Evolutionary conservation across 2,329 filamentous ascomycete genomes (phyloP), one percentile per base, ranked within the genome.

Genomic region (Sclerotinia spermophila): DNA sequence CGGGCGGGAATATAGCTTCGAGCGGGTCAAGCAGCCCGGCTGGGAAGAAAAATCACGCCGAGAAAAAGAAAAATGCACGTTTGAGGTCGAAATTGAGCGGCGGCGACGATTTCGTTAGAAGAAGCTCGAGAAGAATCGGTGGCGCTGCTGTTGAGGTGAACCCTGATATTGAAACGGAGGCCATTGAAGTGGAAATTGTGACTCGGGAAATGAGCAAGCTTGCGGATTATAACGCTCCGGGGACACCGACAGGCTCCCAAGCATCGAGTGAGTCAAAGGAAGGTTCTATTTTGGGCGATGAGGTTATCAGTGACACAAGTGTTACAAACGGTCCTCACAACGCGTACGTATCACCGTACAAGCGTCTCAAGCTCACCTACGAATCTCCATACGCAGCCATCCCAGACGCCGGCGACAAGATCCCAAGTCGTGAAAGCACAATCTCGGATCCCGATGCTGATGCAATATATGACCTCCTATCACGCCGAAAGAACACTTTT

Each of bases 361-460:
- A 4, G 7, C 44, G 1, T 24, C 7, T 33, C 5, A 64, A 19
- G 5, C 7, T 33, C 5, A 5, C 1, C 45, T 66, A 66, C 10
- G 38, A 27, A 30, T 66, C 62, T 21, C 62, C 62, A 40, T 66
- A 53, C 6, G 48, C 30, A 30, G 10, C n/a, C 3, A 55, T 24
- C 1, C n/a, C 35, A n/a, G 24, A 2, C 1, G 35, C n/a, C 10
- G 5, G 13, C 0, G n/a, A 30, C 7, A 17, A 13, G 8, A 0
- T 6, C 5, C 33, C 7, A 38, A 35, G 15, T 13, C 5, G 44
- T 8, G 8, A 38, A 19, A 30, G 13, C 24, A 51, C 24, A 5
- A 21, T 65, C n/a, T 38, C 33, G 13, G 61, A 3, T 10, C 6
- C 21, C 3, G 45, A 48, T 48, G 7, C n/a, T 48, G 7, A 24